These are phyloP conservation scores for Colletotrichum orbiculare DNA, from an alignment of 2,329 filamentous ascomycete genomes.

Conservation along the genomic window DNA sequence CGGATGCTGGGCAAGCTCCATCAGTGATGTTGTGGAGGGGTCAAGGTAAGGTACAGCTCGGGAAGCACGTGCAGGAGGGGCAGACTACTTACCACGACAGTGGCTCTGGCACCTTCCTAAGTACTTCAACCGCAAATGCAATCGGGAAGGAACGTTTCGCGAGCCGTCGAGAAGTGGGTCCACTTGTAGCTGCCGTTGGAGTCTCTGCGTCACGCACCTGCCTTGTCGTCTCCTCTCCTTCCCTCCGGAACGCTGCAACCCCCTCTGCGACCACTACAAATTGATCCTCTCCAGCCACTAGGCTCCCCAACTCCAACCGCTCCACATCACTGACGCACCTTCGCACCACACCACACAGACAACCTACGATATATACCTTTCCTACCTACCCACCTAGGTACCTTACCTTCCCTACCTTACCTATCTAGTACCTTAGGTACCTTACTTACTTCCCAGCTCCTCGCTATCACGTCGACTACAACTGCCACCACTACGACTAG, in stretches of 20 bases:
- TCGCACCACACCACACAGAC: too few species aligned
- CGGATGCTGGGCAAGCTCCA: constrained; percentile 26
- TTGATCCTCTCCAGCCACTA: constrained; percentile 1
- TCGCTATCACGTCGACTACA: too few species aligned
- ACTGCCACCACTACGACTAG: too few species aligned
- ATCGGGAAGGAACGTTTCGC: too few species aligned
- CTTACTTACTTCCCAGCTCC: too few species aligned
- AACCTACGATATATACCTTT: too few species aligned
- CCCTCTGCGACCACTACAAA: constrained; percentile 13
- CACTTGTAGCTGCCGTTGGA: constrained; percentile 24
- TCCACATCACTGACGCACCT: too few species aligned
- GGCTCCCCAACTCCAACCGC: too few species aligned
- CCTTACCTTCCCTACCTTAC: too few species aligned
- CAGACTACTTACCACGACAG: constrained; percentile 17
- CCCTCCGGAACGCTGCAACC: constrained; percentile 8
- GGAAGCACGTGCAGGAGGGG: constrained; percentile 36
- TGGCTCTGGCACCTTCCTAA: constrained; percentile 16
- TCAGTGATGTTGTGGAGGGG: constrained; percentile 18
- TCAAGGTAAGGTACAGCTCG: constrained; percentile 21
- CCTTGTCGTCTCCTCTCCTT: constrained; percentile 6
- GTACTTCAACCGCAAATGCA: background rate
- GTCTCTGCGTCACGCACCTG: constrained; percentile 25
- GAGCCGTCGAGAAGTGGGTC: background rate
- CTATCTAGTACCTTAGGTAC: too few species aligned
- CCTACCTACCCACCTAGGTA: too few species aligned